phyloP scores from a whole-genome alignment of 352 stramenopile species.

The Pythium volutum region DNA sequence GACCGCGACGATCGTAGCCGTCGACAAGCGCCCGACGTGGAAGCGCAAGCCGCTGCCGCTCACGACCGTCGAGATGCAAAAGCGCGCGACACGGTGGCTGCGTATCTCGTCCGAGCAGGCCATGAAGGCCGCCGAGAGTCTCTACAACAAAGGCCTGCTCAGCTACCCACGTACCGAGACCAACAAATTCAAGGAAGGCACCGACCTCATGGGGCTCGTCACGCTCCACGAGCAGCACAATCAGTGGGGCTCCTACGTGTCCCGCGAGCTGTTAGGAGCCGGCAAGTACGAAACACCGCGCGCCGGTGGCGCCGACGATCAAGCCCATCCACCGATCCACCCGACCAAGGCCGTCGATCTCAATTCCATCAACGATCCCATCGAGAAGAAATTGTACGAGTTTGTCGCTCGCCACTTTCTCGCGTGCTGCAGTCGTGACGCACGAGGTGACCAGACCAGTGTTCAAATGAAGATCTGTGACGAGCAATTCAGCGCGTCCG shows the following conservation, averaged over 20 bases:
- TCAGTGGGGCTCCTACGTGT: slow-evolving; percentile 81
- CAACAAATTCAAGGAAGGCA: slow-evolving; percentile 95
- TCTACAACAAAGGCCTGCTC: slow-evolving; percentile 98
- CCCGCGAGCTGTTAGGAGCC: slow-evolving; percentile 44
- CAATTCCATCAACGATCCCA: slow-evolving; percentile 65
- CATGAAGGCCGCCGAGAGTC: slow-evolving; percentile 94
- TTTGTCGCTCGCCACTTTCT: slow-evolving; percentile 98
- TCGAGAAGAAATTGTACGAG: slow-evolving; percentile 96
- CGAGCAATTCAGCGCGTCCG: slow-evolving; percentile 87
- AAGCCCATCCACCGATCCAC: slow-evolving; percentile 98
- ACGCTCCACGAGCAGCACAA: slow-evolving; percentile 64
- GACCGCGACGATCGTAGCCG: slow-evolving; percentile 55
- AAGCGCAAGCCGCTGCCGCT: slow-evolving; percentile 97
- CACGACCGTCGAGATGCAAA: slow-evolving; percentile 99
- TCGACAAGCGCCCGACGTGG: slow-evolving; percentile 81
- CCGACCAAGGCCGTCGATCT: slow-evolving; percentile 93
- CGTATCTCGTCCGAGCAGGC: slow-evolving; percentile 95
- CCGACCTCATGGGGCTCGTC: slow-evolving; percentile 85
- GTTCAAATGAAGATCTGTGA: slow-evolving; percentile 84
- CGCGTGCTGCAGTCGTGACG: slow-evolving; percentile 97
- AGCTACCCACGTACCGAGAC: slow-evolving; percentile 99
- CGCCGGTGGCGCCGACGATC: slow-evolving; percentile 92
- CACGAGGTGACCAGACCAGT: slow-evolving; percentile 85
- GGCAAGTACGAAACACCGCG: slow-evolving; percentile 84
- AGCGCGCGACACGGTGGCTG: slow-evolving; percentile 94